Base-by-base conservation (phyloP, 73 alveolate genomes). In the Blepharisma stoltei region DNA sequence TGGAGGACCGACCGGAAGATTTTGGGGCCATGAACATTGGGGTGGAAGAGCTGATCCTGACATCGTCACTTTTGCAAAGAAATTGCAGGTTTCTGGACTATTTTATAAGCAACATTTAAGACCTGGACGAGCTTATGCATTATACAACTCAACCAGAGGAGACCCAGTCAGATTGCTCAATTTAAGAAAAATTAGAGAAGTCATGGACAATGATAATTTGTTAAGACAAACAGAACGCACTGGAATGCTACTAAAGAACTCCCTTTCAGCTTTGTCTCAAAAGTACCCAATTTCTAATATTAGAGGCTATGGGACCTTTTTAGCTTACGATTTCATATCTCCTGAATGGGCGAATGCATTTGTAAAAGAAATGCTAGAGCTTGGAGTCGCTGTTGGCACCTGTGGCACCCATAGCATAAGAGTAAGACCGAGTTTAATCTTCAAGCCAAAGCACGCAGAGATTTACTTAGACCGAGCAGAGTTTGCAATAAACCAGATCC, bases 21-120 rank as follows among this genome's bases (percentile, higher is more conserved):
- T 55, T 70, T 81, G 88, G 88, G 88, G 79, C 3, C 88, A 81
- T 41, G 84, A 76, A 32, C 70, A 53, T 43, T 81, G 88, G 88
- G 76, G 76, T 76, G 20, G 54, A 6, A 47, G 78, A 6, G 18
- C 60, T 37, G 55, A 53, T 9, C 78, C 83, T 6, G 83, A 76
- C 6, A 43, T 54, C 55, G 83, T 76, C 54, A 76, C 83, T 0
- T 76, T 76, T 41, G 76, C 78, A 3, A 53, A 76, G n/a, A 53
- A 66, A 37, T 11, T 55, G 32, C 54, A 54, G 6, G 76, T 76
- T 37, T 20, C 80, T 23, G 83, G 83, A 1, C 54, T 43, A 20
- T 76, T 54, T 81, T 55, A 54, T 54, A 76, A 54, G 73, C 23
- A 1, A 14, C 73, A 60, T 25, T 9, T 54, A 25, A 32, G 20